phyloP scores from a whole-genome alignment of 768 basidiomycete species.

The Boletales sp. region DNA sequence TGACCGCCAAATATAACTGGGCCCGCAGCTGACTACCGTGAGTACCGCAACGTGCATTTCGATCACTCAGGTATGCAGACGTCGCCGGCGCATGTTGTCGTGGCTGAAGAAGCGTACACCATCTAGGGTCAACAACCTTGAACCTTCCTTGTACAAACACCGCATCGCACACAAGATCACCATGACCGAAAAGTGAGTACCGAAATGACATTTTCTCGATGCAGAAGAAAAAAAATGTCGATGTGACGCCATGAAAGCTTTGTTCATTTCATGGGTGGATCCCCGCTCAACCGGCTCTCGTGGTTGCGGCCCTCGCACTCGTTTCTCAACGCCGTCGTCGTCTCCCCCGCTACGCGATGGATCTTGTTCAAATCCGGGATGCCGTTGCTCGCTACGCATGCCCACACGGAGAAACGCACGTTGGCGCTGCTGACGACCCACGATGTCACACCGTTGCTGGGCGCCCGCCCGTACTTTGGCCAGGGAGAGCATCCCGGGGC shows the following conservation, averaged over 20 bases:
- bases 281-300: slow-evolving; percentile 75
- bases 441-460: slow-evolving; percentile 64
- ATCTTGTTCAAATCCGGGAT: slow-evolving; percentile 71
- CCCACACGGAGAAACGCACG: slow-evolving; percentile 30
- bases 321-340: slow-evolving; percentile 72
- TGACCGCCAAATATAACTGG: slow-evolving; percentile 12
- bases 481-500: slow-evolving; percentile 53
- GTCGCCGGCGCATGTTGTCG: slow-evolving; percentile 4
- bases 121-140: neutral
- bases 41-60: neutral
- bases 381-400: slow-evolving; percentile 50
- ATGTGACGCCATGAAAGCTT: slow-evolving; percentile 29
- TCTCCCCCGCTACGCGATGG: slow-evolving; percentile 64
- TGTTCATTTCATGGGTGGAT: slow-evolving; percentile 53
- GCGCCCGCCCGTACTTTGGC: slow-evolving; percentile 64
- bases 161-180: neutral
- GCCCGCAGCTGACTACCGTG: neutral
- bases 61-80: neutral
- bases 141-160: neutral
- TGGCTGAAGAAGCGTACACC: slow-evolving; percentile 9
- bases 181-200: no score
- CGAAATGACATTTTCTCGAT: no score
- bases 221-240: no score
- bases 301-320: slow-evolving; percentile 74
- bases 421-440: slow-evolving; percentile 57